Evolutionary conservation across 192 early-diverging fungal species (phyloP).

Genomic region (Linnemannia zychae): DNA sequence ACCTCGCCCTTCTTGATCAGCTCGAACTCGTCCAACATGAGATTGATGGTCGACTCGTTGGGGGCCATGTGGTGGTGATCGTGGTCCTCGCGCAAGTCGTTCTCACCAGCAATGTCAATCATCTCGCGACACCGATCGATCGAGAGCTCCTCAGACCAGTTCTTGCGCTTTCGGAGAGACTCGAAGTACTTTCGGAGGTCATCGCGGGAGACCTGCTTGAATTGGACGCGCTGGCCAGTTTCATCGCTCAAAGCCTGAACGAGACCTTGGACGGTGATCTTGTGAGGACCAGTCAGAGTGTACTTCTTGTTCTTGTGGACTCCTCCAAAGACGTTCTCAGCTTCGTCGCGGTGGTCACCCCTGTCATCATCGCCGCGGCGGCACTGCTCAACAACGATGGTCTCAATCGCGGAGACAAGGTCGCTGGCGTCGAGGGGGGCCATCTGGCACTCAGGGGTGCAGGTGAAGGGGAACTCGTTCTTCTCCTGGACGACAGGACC

Average conservation of each 20-base stretch:
- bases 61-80: conserved; percentile 3
- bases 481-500: conserved; percentile 18
- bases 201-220: conserved; percentile 29
- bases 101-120: background rate
- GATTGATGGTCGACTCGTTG: conserved; percentile 25
- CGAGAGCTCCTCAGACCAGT: background rate
- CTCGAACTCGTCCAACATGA: conserved; percentile 38
- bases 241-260: conserved; percentile 17
- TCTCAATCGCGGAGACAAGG: conserved; percentile 22
- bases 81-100: background rate
- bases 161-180: conserved; percentile 21
- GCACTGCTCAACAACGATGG: conserved; percentile 12
- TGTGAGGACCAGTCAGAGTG: conserved; percentile 31
- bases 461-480: conserved; percentile 20
- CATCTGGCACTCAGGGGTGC: conserved; percentile 14
- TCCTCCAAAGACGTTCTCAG: background rate
- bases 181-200: conserved; percentile 36
- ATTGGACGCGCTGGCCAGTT: conserved; percentile 27
- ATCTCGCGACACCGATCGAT: background rate
- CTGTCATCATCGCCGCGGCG: background rate
- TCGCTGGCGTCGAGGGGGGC: conserved; percentile 29
- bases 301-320: conserved; percentile 41
- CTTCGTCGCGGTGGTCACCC: background rate
- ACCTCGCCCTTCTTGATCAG: conserved; percentile 24
- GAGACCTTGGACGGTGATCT: conserved; percentile 21